These are phyloP conservation scores for Beauveria pseudobassiana DNA, from an alignment of 2,329 filamentous ascomycete species.

Conservation along the genomic window DNA sequence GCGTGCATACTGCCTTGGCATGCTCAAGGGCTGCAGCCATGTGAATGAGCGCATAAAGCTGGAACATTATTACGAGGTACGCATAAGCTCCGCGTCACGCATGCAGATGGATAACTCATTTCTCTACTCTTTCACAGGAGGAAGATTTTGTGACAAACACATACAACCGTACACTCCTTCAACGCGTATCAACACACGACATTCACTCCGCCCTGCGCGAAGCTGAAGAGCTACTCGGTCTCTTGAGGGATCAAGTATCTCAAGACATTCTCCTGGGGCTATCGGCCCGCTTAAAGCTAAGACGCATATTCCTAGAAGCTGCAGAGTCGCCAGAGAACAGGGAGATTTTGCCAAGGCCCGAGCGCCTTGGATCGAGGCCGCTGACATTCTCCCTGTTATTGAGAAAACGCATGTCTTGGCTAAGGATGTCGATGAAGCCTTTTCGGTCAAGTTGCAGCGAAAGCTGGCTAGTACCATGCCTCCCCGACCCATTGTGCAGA, in stretches of 20 bases:
- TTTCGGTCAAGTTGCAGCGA: slow-evolving; percentile 86
- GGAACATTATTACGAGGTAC: slow-evolving; percentile 87
- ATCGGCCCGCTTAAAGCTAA: slow-evolving; percentile 55
- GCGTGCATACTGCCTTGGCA: slow-evolving; percentile 75
- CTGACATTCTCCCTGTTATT: slow-evolving; percentile 45
- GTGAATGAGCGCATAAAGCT: slow-evolving; percentile 69
- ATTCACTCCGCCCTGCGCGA: slow-evolving; percentile 47
- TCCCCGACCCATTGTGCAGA: slow-evolving; percentile 77
- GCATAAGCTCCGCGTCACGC: slow-evolving; percentile 13
- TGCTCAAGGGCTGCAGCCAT: slow-evolving; percentile 75
- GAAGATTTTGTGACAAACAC: slow-evolving; percentile 95
- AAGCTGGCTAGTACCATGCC: slow-evolving; percentile 89
- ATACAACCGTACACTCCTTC: slow-evolving; percentile 72
- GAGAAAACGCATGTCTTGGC: slow-evolving; percentile 54
- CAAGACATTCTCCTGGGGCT: slow-evolving; percentile 48
- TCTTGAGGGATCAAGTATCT: slow-evolving; percentile 29
- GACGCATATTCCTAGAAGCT: slow-evolving; percentile 54
- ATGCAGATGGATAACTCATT: background rate
- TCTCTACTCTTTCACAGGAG: slow-evolving; percentile 47
- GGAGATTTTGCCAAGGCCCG: slow-evolving; percentile 39
- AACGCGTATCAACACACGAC: slow-evolving; percentile 49
- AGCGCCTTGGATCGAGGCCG: slow-evolving; percentile 44
- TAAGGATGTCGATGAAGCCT: slow-evolving; percentile 64
- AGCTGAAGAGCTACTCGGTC: slow-evolving; percentile 45
- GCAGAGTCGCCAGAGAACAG: slow-evolving; percentile 40